Evolutionary conservation across 2,329 filamentous ascomycete species (phyloP), one percentile per base, ranked within the genome.

Genomic region (Myotisia sp.): DNA sequence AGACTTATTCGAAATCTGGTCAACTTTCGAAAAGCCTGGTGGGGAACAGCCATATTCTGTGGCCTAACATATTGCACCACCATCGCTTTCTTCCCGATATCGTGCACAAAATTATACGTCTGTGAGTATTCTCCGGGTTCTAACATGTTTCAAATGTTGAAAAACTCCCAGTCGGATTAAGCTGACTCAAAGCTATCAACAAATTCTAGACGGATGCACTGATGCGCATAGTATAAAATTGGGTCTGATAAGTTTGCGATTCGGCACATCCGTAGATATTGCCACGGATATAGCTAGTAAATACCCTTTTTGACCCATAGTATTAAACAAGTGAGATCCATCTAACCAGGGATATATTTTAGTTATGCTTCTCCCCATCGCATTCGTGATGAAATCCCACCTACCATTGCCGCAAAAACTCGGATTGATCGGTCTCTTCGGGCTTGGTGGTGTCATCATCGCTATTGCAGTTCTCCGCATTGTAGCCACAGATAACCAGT

Each of bases 301-400:
- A 24, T 34, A 8, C n/a, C n/a, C n/a, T n/a, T n/a, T n/a, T n/a
- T n/a, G n/a, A n/a, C n/a, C n/a, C n/a, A n/a, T n/a, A n/a, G n/a
- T n/a, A n/a, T n/a, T n/a, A n/a, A n/a, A n/a, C n/a, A n/a, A n/a
- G n/a, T n/a, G n/a, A n/a, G 22, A 24, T 24, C 22, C 12, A 24
- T 24, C 22, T n/a, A n/a, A n/a, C n/a, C n/a, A n/a, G n/a, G n/a
- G n/a, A n/a, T n/a, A n/a, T n/a, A 10, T 8, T 24, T 19, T 22
- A 38, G 39, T 41, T 13, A 41, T 41, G 39, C 10, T 16, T 6
- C 31, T 41, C 5, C 39, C 39, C 4, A 28, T 36, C 13, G 29
- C 36, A 8, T 35, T 41, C 10, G 29, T 41, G 16, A 20, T 38
- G 16, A 30, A 22, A 12, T 41, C 39, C 12, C 27, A 38, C 13